Evolutionary conservation across 352 stramenopile genomes (phyloP).

Genomic region (Globisporangium splendens): DNA sequence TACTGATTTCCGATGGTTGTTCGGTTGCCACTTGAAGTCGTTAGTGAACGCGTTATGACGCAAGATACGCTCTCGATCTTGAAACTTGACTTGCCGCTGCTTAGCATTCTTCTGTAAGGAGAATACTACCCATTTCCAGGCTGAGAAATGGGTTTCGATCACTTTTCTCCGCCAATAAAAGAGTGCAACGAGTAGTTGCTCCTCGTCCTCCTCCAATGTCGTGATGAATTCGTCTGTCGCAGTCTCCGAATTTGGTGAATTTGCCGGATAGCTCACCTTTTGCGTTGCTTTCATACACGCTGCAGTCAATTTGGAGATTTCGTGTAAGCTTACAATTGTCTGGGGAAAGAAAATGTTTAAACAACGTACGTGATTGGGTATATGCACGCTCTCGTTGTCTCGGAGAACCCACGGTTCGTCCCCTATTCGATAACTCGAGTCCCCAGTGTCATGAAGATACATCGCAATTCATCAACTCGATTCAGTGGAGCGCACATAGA

Average conservation of each 20-base stretch:
- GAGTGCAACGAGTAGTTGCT: conserved; percentile 38
- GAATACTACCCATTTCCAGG: conserved; percentile 32
- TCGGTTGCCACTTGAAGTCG: neutral
- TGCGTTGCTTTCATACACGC: no score
- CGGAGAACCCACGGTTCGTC: no score
- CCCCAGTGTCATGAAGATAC: no score
- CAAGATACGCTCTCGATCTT: neutral
- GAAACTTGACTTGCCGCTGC: neutral
- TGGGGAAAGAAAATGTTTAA: no score
- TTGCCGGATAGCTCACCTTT: neutral
- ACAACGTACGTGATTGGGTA: no score
- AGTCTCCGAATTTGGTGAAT: neutral
- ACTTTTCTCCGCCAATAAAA: conserved; percentile 44
- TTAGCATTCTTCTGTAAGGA: neutral
- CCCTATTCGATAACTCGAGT: no score
- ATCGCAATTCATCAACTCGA: no score
- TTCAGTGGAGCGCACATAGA: no score
- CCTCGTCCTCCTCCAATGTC: conserved; percentile 32
- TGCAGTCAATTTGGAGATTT: no score
- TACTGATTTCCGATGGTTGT: neutral
- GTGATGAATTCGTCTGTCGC: conserved; percentile 19
- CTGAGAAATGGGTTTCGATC: conserved; percentile 32
- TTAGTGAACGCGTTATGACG: neutral
- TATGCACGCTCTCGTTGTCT: no score
- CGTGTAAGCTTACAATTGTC: no score